These are phyloP conservation scores for Salvia hispanica DNA, from an alignment of 257 asterid genomes.

Conservation along the genomic window DNA sequence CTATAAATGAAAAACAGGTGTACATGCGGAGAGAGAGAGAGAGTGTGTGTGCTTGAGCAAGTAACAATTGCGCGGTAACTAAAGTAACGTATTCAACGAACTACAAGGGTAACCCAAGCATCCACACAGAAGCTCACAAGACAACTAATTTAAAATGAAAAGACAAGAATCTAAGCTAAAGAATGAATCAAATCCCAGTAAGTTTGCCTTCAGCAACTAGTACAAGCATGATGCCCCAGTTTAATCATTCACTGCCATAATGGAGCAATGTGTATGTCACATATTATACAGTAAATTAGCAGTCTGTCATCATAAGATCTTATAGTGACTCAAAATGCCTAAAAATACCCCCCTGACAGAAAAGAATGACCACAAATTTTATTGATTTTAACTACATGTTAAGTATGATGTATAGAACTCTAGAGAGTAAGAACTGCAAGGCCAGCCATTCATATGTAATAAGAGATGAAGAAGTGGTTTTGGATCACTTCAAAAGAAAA, in stretches of 20 bases:
- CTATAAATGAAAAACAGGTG: neutral
- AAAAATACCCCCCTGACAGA: slow-evolving; percentile 10
- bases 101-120: neutral
- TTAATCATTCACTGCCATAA: slow-evolving; percentile 1
- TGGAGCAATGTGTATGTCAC: slow-evolving; percentile 13
- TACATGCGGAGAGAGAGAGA: slow-evolving; percentile 1
- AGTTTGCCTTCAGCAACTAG: neutral
- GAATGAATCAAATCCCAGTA: neutral
- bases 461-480: neutral
- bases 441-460: neutral
- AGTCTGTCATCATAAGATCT: neutral
- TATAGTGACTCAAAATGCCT: neutral
- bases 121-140: neutral
- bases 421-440: neutral
- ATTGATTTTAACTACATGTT: neutral
- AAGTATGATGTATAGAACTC: neutral
- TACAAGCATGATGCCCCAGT: slow-evolving; percentile 1
- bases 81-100: slow-evolving; percentile 5
- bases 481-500: neutral
- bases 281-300: slow-evolving; percentile 1
- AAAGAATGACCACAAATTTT: slow-evolving; percentile 4
- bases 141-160: slow-evolving; percentile 9
- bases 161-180: slow-evolving; percentile 4
- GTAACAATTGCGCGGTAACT: neutral
- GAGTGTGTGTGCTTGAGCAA: too few relatives aligned